A percentile compares a stretch with the other conserved stretches of the same genome.
Evolutionary conservation across 495 filamentous ascomycete species (phyloP).

Genomic region (Hyphodiscus hymeniophilus): DNA sequence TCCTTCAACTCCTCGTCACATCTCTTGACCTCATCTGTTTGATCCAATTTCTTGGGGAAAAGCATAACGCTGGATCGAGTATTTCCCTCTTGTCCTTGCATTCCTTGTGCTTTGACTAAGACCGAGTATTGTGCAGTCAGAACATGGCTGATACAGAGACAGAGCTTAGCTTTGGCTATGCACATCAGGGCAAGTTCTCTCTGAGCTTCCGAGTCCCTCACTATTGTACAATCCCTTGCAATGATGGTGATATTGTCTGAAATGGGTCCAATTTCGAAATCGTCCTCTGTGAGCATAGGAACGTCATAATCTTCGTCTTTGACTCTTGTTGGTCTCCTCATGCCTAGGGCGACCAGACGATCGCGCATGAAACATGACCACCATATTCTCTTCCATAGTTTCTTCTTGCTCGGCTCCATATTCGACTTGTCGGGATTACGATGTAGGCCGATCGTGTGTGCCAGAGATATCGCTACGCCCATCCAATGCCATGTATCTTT

Average conservation of each 20-base stretch:
- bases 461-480: slow-evolving; percentile 75
- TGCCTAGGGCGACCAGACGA: slow-evolving; percentile 77
- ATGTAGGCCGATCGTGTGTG: slow-evolving; percentile 77
- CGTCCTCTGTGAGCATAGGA: slow-evolving; percentile 72
- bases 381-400: slow-evolving; percentile 87
- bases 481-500: slow-evolving; percentile 93
- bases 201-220: slow-evolving; percentile 57
- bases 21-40: slow-evolving; percentile 59
- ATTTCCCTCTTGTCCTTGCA: slow-evolving; percentile 49
- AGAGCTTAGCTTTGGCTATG: slow-evolving; percentile 86
- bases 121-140: slow-evolving; percentile 85
- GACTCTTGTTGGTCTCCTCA: slow-evolving; percentile 81
- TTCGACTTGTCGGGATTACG: slow-evolving; percentile 67
- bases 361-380: slow-evolving; percentile 93
- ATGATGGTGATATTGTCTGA: slow-evolving; percentile 57
- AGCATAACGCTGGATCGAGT: slow-evolving; percentile 84
- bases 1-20: slow-evolving; percentile 66
- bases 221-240: slow-evolving; percentile 54
- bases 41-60: slow-evolving; percentile 71
- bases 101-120: slow-evolving; percentile 66
- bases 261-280: slow-evolving; percentile 70
- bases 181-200: slow-evolving; percentile 74
- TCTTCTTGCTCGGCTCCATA: slow-evolving; percentile 61
- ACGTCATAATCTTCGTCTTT: slow-evolving; percentile 88
- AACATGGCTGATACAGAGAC: slow-evolving; percentile 75